Evolutionary conservation across 805 yeast species (phyloP), one percentile per base, ranked within the genome.

Genomic region (Candida boleticola): DNA sequence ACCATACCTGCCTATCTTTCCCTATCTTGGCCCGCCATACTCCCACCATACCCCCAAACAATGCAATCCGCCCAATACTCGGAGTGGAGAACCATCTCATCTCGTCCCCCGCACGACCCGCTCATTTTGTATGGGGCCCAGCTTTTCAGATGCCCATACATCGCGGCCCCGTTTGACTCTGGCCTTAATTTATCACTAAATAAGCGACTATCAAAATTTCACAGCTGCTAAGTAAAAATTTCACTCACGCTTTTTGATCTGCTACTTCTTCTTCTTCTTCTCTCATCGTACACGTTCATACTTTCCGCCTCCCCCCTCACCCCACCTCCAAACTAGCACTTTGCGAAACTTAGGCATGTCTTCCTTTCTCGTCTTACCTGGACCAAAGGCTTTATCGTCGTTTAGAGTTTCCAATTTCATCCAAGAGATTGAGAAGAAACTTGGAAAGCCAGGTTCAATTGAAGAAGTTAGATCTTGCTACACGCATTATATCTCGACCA

Each of bases 321-420:
- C 11, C 27, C 27, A 23, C 11, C 27, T 32, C 35, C n/a, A 7
- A 9, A 29, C 32, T 29, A n/a, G 32, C 13, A 10, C 20, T 16
- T 19, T 11, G 13, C 14, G 17, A 30, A n/a, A n/a, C n/a, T 13
- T 6, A 10, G 17, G 17, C 6, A 33, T 21, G 36, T 20, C 36
- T 33, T 31, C 41, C 23, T 70, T 69, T 46, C 62, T 70, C 50
- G 54, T 68, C 47, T 73, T 89, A 51, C 84, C 96, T 36, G 99
- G 99, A 44, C 95, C 97, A 37, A 78, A 77, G 58, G 97, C 97
- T 48, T 74, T 89, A 60, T 90, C 98, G 40, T 77, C 78, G 39
- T 92, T 92, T 66, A 80, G 98, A 68, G 82, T 89, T 50, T 77
- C 81, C 47, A 84, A 77, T 52, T 72, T 90, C 67, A 72, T 80